Conservation (phyloP, 2,329 filamentous ascomycete genomes). For the Scopulariopsis brevicaulis region DNA sequence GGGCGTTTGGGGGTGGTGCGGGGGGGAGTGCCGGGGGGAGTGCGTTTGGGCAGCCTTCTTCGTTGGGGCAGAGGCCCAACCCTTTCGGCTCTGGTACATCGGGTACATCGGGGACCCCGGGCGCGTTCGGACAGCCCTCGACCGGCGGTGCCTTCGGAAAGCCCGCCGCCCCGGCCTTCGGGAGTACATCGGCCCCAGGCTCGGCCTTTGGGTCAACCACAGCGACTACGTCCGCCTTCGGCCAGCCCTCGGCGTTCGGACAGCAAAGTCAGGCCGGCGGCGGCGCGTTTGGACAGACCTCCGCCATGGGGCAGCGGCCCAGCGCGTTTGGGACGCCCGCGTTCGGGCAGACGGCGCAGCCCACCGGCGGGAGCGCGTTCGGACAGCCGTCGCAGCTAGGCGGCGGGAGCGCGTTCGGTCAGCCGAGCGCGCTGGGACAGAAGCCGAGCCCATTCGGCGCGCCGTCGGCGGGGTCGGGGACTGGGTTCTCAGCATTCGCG, state of each 20-base stretch:
- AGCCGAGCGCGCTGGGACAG: conserved; percentile 8
- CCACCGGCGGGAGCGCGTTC: conserved; percentile 1
- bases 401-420: background rate
- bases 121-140: conserved; percentile 4
- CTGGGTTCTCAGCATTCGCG: background rate
- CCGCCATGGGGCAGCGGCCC: conserved; percentile 17
- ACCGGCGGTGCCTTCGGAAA: conserved; percentile 10
- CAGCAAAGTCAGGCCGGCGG: conserved; percentile 2
- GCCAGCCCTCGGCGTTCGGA: background rate
- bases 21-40: conserved; percentile 17
- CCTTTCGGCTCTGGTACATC: conserved; percentile 15
- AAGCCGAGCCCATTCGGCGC: conserved; percentile 20
- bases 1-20: conserved; percentile 20
- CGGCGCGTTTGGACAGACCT: conserved; percentile 13
- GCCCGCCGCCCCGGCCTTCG: conserved; percentile 5
- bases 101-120: background rate
- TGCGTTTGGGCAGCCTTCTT: conserved; percentile 18
- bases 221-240: background rate
- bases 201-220: background rate
- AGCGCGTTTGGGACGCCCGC: conserved; percentile 4
- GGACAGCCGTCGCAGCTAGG: conserved; percentile 7
- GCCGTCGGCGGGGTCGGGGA: background rate
- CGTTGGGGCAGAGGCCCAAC: conserved; percentile 19
- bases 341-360: background rate
- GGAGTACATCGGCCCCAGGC: conserved; percentile 14